Base-by-base conservation (phyloP, 495 filamentous ascomycete species). In the Penicillium lagena region DNA sequence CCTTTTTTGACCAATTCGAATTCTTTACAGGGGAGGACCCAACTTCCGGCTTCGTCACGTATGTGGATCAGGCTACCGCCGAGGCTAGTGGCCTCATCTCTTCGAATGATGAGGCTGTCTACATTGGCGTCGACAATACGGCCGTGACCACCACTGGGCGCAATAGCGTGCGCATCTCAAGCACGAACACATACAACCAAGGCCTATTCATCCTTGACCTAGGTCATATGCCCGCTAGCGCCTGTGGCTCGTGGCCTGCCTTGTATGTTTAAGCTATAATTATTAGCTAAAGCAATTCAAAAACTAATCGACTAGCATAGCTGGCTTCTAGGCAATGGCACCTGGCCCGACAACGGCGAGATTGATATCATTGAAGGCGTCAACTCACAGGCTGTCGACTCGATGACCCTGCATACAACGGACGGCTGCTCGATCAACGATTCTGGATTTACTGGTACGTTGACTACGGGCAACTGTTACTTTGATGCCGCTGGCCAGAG, bases 351-450 rank as follows among this genome's bases (percentile, higher is more conserved):
- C 11, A 68, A 78, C 49, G 84, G 84, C 45, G 83, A 88, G 57
- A 82, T 87, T 51, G 84, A 88, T 46, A 73, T 89, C 36, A 82
- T 90, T 64, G 85, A 89, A 60, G 78, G 82, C 31, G 81, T 81
- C 39, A 83, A 86, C 67, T 10, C n/a, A 14, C 57, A 67, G 11
- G 51, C 63, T 29, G 60, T 62, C 27, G 83, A 86, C 60, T 66
- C 73, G 32, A 80, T 86, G 71, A 76, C 82, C 34, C 70, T 87
- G 4, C 83, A 87, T 69, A 86, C 83, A 31, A 70, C 67, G 37
- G 51, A 68, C 7, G 72, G 68, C 37, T 89, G 84, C 69, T 59
- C 60, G 27, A 79, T 86, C 66, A 43, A 51, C n/a, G 54, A 66
- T 46, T 61, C 60, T 8, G 78, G 76, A 37, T 64, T 73, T 41